A percentile compares a stretch with the other conserved stretches of the same genome.
Evolutionary conservation across 768 basidiomycete species (phyloP).

Genomic region (Xanthoconium purpureum): DNA sequence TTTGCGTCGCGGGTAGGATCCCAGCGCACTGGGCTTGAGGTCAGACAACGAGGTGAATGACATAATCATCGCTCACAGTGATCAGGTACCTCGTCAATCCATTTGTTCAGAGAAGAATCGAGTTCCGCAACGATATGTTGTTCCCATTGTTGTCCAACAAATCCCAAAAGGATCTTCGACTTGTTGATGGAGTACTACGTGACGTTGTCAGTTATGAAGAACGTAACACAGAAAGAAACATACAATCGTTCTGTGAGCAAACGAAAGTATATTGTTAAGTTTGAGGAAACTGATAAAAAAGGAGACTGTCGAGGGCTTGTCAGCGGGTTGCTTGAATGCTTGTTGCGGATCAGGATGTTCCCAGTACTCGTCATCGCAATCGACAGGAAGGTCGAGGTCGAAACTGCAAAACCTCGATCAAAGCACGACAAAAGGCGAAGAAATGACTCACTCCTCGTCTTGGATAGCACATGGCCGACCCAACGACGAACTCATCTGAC

Average conservation of each 20-base stretch:
- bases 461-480: slow-evolving; percentile 67
- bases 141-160: slow-evolving; percentile 54
- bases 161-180: slow-evolving; percentile 50
- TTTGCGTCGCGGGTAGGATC: slow-evolving; percentile 40
- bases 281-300: slow-evolving; percentile 54
- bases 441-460: slow-evolving; percentile 60
- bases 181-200: slow-evolving; percentile 70
- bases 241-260: slow-evolving; percentile 60
- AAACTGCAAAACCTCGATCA: slow-evolving; percentile 38
- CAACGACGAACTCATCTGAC: slow-evolving; percentile 42
- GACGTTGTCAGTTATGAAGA: background rate
- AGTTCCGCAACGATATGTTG: slow-evolving; percentile 66
- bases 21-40: slow-evolving; percentile 36
- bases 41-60: background rate
- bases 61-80: slow-evolving; percentile 24
- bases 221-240: slow-evolving; percentile 11
- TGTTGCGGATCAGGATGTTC: slow-evolving; percentile 44
- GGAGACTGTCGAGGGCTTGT: slow-evolving; percentile 51
- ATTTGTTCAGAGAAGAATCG: slow-evolving; percentile 74
- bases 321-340: slow-evolving; percentile 61
- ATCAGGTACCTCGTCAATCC: slow-evolving; percentile 67
- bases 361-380: slow-evolving; percentile 73
- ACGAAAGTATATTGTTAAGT: slow-evolving; percentile 61
- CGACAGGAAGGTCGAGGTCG: slow-evolving; percentile 58
- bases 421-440: background rate